Base-by-base conservation (phyloP, 441 rosid genomes). In the Populus hybrid region DNA sequence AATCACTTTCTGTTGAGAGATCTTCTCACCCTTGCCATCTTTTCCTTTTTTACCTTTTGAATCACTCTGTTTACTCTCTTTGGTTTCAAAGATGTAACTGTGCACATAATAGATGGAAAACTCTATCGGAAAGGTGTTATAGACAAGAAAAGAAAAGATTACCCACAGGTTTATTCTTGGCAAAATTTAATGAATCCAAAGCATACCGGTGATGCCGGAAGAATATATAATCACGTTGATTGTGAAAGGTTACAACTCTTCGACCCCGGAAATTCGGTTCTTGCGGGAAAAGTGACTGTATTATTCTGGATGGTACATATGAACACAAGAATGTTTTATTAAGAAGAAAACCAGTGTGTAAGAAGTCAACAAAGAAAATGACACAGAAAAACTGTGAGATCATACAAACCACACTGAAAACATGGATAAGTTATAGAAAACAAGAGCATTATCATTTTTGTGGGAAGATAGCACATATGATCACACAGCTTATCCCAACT, bases 181-280 rank as follows among this genome's bases (percentile, higher is more conserved):
- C 42, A 26, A 30, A 23, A 21, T 75, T 46, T 67, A 81, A 57
- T 36, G 59, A 57, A 16, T 65, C 24, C 36, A 35, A 68, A 57
- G 79, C 91, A 23, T 72, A 95, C 98, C 99, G 83, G 75, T 94
- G 99, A 84, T 95, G 99, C 40, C 99, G 85, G 84, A 95, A 94
- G 82, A 95, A 90, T 77, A 95, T 87, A 71, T 91, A 94, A 83
- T 95, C 99, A 3, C 97, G 90, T 84, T 95, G 98, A 85, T 95
- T 95, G 83, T 95, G 98, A 64, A 95, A 94, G 12, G 99, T 95
- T 26, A 89, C 95, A 83, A 95, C 97, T 80, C 97, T 88, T 16
- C 99, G 89, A 75, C 97, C 98, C n/a, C 87, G 95, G 73, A 94
- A 92, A 78, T 94, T 83, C 28, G 97, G 97, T 72, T 86, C 89